phyloP scores from a whole-genome alignment of 1,284 basidiomycete genomes.

The Boletus mariae region DNA sequence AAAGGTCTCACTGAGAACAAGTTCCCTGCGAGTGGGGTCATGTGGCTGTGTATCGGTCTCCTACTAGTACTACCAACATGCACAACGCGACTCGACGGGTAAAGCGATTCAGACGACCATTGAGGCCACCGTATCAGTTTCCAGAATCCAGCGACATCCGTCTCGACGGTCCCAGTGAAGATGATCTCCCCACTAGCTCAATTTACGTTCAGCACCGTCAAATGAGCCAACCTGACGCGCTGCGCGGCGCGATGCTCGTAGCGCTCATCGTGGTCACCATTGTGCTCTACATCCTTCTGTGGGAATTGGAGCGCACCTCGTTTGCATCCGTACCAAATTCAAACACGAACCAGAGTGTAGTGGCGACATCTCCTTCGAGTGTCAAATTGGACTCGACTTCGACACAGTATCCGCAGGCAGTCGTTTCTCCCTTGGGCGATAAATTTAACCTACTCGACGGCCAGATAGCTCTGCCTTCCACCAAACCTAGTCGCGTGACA shows the following conservation, averaged over 20 bases:
- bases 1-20: too few relatives aligned
- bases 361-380: background rate
- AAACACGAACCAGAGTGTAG: background rate
- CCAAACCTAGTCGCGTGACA: background rate
- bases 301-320: conserved; percentile 21
- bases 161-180: background rate
- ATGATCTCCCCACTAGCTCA: background rate
- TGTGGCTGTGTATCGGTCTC: too few relatives aligned
- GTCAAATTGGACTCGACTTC: background rate
- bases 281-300: conserved; percentile 26
- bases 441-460: background rate
- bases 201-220: conserved; percentile 5
- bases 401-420: background rate
- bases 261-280: conserved; percentile 22
- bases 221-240: conserved; percentile 1
- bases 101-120: conserved; percentile 12
- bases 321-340: conserved; percentile 1
- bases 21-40: too few relatives aligned
- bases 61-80: conserved; percentile 3
- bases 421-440: background rate
- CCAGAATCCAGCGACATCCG: background rate
- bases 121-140: background rate
- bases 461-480: background rate
- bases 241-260: conserved; percentile 17
- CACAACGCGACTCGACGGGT: conserved; percentile 16